Percentiles rank a stretch among this genome's conserved stretches.
These are phyloP conservation scores for Oryza rufipogon DNA, from an alignment of 176 grass and related monocot genomes.

Conservation along the genomic window DNA sequence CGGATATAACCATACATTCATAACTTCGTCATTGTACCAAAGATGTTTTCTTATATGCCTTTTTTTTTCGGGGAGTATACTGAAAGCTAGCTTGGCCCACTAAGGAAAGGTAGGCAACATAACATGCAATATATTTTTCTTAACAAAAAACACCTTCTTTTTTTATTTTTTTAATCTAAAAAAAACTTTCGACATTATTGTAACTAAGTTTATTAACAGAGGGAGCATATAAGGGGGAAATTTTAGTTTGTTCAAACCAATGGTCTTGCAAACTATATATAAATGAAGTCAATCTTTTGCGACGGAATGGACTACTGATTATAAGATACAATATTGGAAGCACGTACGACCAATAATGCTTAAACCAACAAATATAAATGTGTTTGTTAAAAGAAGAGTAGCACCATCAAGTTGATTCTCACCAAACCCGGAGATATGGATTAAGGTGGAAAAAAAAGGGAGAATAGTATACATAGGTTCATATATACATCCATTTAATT, in stretches of 20 bases:
- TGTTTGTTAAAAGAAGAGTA: not conserved
- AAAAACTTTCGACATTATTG: not conserved
- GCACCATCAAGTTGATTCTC: not conserved
- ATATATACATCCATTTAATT: not conserved
- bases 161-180: too few species aligned
- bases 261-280: not conserved
- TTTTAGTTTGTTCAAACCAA: not conserved
- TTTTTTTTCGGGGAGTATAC: too few species aligned
- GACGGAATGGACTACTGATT: not conserved
- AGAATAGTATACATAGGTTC: not conserved
- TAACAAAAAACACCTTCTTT: not conserved
- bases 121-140: not conserved
- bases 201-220: not conserved
- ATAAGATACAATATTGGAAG: not conserved
- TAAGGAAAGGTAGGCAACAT: not conserved
- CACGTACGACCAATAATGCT: not conserved
- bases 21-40: too few species aligned
- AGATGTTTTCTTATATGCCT: too few species aligned
- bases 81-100: too few species aligned
- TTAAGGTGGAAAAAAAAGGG: not conserved
- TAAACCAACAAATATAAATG: not conserved
- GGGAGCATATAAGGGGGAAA: not conserved
- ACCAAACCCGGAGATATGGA: not conserved
- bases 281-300: not conserved
- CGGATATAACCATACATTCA: too few species aligned